Evolutionary conservation across 225 moss, liverwort and hornwort genomes (phyloP), one percentile per base, ranked within the genome.

Genomic region (Sphagnum contortum): DNA sequence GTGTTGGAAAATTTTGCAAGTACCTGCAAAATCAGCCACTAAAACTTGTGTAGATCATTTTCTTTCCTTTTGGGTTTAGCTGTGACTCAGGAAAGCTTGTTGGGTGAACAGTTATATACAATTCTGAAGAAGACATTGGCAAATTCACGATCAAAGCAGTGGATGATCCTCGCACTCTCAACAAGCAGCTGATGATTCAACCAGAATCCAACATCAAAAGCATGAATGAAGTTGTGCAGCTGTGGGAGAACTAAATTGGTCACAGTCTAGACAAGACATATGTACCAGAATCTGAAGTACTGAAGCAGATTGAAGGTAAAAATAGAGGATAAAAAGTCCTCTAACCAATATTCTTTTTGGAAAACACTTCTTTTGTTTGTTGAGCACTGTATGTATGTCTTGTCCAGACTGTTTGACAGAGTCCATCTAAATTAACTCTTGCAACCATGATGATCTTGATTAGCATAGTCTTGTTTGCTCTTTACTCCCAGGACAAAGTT

Each of bases 171-270:
- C 77, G 73, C 13, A 61, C 75, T 8, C 55, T 68, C 72, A 85
- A 78, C 64, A 85, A 78, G 54, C 55, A 6, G n/a, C 76, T 85
- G 2, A 72, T 66, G 47, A 54, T 81, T 47, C 64, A 75, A 63
- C 80, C 71, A 9, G 66, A 71, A 29, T 64, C 64, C 3, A 62
- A 78, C 12, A 67, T 69, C 50, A 45, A 64, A 4, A 60, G 73
- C 3, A 71, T 77, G 55, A 72, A 70, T 44, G 75, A 78, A 57
- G 9, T 73, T n/a, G 72, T 85, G 47, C 70, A 72, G 2, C 6
- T 81, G 12, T 85, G 84, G 84, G 78, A 81, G 75, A 48, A 78
- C 46, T 81, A 81, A 66, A 73, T 80, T 47, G 73, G 75, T 14
- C 72, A 71, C 72, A 71, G 60, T 12, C 68, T 85, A 2, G 69